These are phyloP conservation scores for Tephrocybe sp. DNA, from an alignment of 768 basidiomycete genomes.

Conservation along the genomic window DNA sequence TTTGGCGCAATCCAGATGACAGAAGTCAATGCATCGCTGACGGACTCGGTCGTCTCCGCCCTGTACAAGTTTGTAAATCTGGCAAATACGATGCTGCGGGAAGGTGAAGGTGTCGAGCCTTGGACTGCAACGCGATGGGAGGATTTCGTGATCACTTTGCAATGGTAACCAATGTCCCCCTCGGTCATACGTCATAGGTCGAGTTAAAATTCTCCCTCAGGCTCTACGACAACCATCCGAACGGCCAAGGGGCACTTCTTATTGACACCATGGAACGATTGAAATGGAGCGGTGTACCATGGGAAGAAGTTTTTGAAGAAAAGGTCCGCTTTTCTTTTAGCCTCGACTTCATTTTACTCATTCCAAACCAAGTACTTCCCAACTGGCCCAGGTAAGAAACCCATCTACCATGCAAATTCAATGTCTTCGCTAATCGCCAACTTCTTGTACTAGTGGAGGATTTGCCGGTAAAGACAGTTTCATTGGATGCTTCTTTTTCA, in stretches of 20 bases:
- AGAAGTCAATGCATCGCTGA: slow-evolving; percentile 41
- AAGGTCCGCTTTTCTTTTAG: slow-evolving; percentile 25
- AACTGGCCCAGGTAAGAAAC: slow-evolving; percentile 28
- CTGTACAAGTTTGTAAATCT: slow-evolving; percentile 51
- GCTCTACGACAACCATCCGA: slow-evolving; percentile 53
- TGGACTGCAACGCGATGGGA: slow-evolving; percentile 58
- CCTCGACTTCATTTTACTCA: background rate
- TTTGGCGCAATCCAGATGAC: slow-evolving; percentile 59
- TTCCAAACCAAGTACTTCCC: slow-evolving; percentile 41
- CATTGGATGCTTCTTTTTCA: background rate
- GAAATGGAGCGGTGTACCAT: slow-evolving; percentile 50
- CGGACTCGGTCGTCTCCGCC: slow-evolving; percentile 42
- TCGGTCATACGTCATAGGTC: background rate
- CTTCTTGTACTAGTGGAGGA: slow-evolving; percentile 23
- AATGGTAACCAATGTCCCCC: slow-evolving; percentile 38
- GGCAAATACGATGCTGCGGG: slow-evolving; percentile 53
- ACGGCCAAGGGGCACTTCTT: slow-evolving; percentile 44
- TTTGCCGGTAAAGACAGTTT: slow-evolving; percentile 18
- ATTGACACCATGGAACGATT: slow-evolving; percentile 52
- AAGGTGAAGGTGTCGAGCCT: slow-evolving; percentile 47
- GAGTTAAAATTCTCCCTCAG: slow-evolving; percentile 21
- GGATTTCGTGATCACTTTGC: slow-evolving; percentile 52
- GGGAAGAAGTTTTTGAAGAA: slow-evolving; percentile 49
- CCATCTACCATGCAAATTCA: background rate
- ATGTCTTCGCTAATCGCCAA: background rate